Evolutionary conservation across 768 basidiomycete species (phyloP).

Genomic region (Russula dissimulans): DNA sequence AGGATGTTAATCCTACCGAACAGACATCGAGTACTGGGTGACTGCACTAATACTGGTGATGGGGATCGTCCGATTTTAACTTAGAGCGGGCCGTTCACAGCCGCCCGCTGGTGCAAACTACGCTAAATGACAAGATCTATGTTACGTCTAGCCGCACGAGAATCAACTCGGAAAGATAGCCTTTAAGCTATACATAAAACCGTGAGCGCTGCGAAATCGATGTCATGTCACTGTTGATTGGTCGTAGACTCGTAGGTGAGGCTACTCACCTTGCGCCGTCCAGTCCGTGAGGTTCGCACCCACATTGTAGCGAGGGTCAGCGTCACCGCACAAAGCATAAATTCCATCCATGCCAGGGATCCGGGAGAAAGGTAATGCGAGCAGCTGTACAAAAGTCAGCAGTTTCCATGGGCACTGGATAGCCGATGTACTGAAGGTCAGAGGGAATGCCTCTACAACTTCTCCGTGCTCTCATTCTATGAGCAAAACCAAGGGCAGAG

Average conservation of each 20-base stretch:
- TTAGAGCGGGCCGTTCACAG: no score
- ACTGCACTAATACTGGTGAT: no score
- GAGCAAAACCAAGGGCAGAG: slow-evolving; percentile 57
- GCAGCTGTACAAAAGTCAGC: slow-evolving; percentile 37
- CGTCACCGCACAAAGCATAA: slow-evolving; percentile 49
- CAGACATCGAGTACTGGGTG: neutral
- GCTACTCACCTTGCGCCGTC: slow-evolving; percentile 2
- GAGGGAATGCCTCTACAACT: neutral
- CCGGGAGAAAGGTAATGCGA: slow-evolving; percentile 65
- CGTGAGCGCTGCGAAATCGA: neutral
- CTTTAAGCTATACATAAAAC: neutral
- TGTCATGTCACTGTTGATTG: neutral
- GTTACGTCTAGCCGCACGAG: neutral
- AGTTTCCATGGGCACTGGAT: neutral
- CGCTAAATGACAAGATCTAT: neutral
- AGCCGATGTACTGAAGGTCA: neutral
- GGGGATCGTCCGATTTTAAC: no score
- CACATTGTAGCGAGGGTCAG: slow-evolving; percentile 47
- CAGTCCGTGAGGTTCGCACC: slow-evolving; percentile 26
- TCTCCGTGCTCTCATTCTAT: slow-evolving; percentile 23
- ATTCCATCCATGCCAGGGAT: slow-evolving; percentile 69
- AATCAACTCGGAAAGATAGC: neutral
- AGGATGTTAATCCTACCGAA: slow-evolving; percentile 7
- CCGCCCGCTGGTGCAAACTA: no score
- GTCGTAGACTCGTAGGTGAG: neutral